phyloP scores from a whole-genome alignment of 257 asterid species.

The Haberlea rhodopensis region DNA sequence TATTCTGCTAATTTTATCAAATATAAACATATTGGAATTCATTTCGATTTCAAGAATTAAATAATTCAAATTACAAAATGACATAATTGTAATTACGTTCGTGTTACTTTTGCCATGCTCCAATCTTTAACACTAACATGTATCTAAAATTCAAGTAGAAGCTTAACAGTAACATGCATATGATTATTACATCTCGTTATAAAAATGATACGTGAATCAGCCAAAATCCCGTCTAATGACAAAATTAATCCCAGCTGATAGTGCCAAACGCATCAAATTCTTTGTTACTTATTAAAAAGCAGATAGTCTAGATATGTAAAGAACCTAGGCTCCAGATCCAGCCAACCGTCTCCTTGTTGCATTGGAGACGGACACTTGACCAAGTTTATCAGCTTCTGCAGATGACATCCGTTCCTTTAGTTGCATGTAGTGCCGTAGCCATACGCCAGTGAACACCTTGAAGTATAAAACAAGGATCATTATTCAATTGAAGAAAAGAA shows the following conservation, averaged over 20 bases:
- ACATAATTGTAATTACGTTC: too few relatives aligned
- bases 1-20: too few relatives aligned
- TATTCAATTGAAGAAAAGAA: neutral
- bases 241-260: neutral
- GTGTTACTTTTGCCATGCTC: too few relatives aligned
- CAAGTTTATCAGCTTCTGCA: conserved; percentile 59
- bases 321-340: conserved; percentile 68
- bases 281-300: neutral
- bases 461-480: conserved; percentile 10
- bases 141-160: too few relatives aligned
- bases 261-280: conserved; percentile 2
- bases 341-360: conserved; percentile 91
- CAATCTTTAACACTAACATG: too few relatives aligned
- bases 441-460: conserved; percentile 91
- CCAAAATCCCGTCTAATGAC: neutral
- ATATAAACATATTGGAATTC: too few relatives aligned
- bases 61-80: too few relatives aligned
- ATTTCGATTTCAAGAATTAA: too few relatives aligned
- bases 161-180: neutral
- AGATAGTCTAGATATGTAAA: conserved; percentile 2
- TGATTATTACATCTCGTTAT: neutral
- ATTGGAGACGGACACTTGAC: conserved; percentile 80
- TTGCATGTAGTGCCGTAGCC: conserved; percentile 81
- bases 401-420: conserved; percentile 53
- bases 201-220: neutral